These are phyloP conservation scores for Tetraselmis striata DNA, from an alignment of 139 green algal genomes.

Conservation along the genomic window DNA sequence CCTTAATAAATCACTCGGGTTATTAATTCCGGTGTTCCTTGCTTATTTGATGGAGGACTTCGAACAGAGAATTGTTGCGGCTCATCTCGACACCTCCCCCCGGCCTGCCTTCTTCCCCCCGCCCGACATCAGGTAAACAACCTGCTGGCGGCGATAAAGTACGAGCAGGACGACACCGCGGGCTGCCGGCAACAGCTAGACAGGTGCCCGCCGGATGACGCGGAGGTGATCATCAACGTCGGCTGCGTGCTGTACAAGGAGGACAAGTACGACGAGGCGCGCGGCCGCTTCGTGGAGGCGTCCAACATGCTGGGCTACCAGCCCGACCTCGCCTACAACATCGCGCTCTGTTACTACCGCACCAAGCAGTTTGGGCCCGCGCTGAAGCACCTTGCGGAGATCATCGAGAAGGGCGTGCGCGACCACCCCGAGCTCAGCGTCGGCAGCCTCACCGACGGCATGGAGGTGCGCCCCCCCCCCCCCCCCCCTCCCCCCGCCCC, in stretches of 20 bases:
- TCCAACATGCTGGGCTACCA: constrained; percentile 33
- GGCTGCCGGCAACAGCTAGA: constrained; percentile 64
- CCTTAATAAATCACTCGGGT: neutral
- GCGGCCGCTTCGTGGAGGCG: constrained; percentile 53
- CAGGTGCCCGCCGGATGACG: constrained; percentile 37
- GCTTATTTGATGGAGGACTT: constrained; percentile 23
- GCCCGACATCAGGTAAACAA: constrained; percentile 41
- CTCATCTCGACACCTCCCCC: no score
- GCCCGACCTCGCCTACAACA: constrained; percentile 72
- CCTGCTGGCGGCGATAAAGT: constrained; percentile 61
- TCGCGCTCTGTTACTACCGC: constrained; percentile 77
- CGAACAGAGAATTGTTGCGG: no score
- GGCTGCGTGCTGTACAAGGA: constrained; percentile 77
- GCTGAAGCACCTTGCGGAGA: constrained; percentile 71
- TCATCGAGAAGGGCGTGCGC: constrained; percentile 73
- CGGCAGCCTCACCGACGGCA: constrained; percentile 60
- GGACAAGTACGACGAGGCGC: constrained; percentile 46
- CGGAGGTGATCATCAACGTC: constrained; percentile 50
- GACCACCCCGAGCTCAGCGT: constrained; percentile 82
- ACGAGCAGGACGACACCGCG: constrained; percentile 67
- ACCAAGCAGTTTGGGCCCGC: constrained; percentile 62
- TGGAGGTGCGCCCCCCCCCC: no score
- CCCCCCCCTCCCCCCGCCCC: no score
- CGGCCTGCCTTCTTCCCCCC: no score
- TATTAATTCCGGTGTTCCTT: neutral